phyloP scores from a whole-genome alignment of 768 basidiomycete genomes.

The Phaeotremella fagi region DNA sequence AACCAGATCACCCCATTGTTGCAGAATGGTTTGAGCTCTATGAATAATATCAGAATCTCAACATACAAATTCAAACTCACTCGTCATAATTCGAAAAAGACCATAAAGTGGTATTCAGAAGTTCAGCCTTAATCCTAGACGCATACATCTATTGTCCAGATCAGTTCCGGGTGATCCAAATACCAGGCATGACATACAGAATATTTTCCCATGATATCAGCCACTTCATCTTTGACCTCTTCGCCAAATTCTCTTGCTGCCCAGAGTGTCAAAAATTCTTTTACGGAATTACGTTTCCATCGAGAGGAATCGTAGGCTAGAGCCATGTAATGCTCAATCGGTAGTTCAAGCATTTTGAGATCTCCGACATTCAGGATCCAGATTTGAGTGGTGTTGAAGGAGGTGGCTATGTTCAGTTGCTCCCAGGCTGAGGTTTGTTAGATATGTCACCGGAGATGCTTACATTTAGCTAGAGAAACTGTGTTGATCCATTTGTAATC shows the following conservation, averaged over 20 bases:
- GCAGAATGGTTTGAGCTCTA: conserved; percentile 60
- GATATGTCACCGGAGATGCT: conserved; percentile 53
- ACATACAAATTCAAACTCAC: conserved; percentile 49
- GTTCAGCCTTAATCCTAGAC: conserved; percentile 61
- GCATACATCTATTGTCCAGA: conserved; percentile 52
- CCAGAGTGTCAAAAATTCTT: conserved; percentile 58
- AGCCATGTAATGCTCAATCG: conserved; percentile 64
- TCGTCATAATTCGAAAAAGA: conserved; percentile 66
- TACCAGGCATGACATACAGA: conserved; percentile 15
- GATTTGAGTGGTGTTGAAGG: conserved; percentile 58
- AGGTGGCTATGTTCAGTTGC: conserved; percentile 64
- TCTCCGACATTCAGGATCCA: conserved; percentile 76
- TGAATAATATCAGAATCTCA: background rate
- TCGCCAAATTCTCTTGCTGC: conserved; percentile 63
- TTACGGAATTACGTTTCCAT: conserved; percentile 58
- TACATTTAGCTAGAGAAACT: conserved; percentile 48
- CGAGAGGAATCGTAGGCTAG: conserved; percentile 60
- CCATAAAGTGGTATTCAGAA: conserved; percentile 60
- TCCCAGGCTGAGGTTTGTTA: conserved; percentile 55
- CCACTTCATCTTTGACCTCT: conserved; percentile 50
- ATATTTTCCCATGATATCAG: conserved; percentile 53
- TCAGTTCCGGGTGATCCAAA: conserved; percentile 52
- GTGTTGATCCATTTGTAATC: conserved; percentile 67
- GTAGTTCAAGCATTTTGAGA: conserved; percentile 67
- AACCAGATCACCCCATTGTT: conserved; percentile 55